Conservation (phyloP, 345 rosid genomes). For the Hibiscus trionum region DNA sequence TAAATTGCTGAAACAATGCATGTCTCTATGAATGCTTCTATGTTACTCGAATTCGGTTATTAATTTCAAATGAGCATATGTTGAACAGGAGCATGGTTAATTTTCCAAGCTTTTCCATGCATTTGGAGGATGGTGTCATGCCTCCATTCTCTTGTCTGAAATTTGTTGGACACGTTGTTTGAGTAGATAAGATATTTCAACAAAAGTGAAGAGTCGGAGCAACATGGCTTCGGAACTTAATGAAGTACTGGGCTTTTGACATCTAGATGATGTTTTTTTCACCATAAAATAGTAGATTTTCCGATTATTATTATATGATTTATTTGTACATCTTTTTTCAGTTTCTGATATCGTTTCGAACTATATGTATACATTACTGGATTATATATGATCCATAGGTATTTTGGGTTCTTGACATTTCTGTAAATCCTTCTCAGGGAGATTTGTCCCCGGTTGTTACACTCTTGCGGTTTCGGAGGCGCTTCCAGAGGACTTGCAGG, state of each 20-base stretch:
- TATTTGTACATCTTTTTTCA: neutral
- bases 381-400: neutral
- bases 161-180: neutral
- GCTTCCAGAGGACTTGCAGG: conserved; percentile 67
- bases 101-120: neutral
- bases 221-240: neutral
- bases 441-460: conserved; percentile 60
- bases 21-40: too few relatives aligned
- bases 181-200: neutral
- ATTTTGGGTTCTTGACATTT: neutral
- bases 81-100: neutral
- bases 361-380: neutral
- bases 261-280: neutral
- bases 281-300: neutral
- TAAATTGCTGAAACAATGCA: too few relatives aligned
- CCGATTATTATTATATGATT: neutral
- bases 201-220: neutral
- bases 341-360: neutral
- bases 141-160: neutral
- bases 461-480: conserved; percentile 70
- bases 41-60: neutral
- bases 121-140: neutral
- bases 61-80: neutral
- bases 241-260: neutral
- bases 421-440: conserved; percentile 31